phyloP scores from a whole-genome alignment of 2,329 filamentous ascomycete species.

The Aciculosporium take region DNA sequence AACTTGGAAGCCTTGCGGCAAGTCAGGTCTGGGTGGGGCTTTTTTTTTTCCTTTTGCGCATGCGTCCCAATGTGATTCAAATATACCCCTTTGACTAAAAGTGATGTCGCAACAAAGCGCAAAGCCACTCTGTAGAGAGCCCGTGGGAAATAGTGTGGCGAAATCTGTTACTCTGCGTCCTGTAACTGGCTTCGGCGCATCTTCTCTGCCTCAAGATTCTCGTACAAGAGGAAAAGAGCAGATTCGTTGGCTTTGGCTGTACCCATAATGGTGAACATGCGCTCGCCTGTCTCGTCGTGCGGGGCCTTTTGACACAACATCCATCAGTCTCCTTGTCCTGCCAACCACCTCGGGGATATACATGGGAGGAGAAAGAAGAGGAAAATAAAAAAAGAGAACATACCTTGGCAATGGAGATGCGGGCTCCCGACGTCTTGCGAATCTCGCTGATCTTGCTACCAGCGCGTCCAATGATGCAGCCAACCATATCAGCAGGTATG shows the following conservation, averaged over 20 bases:
- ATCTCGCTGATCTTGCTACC: constrained; percentile 99
- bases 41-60: constrained; percentile 15
- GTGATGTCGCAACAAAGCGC: constrained; percentile 14
- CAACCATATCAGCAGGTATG: constrained; percentile 98
- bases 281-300: constrained; percentile 92
- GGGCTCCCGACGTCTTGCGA: constrained; percentile 85
- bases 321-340: background rate
- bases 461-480: constrained; percentile 91
- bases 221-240: constrained; percentile 88
- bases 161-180: constrained; percentile 37
- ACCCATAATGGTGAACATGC: constrained; percentile 99
- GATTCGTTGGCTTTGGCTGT: constrained; percentile 89
- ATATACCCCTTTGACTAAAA: constrained; percentile 18
- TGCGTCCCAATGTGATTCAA: constrained; percentile 36
- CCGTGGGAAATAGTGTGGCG: constrained; percentile 3
- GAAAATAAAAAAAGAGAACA: constrained; percentile 8
- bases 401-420: constrained; percentile 93
- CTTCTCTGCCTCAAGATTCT: constrained; percentile 98
- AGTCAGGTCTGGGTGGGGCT: constrained; percentile 44
- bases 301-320: constrained; percentile 44
- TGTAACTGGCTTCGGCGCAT: constrained; percentile 81
- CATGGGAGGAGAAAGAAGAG: background rate
- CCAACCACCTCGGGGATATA: no score
- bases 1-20: constrained; percentile 46
- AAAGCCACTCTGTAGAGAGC: constrained; percentile 15